These are phyloP conservation scores for Botrytis porri DNA, from an alignment of 2,329 filamentous ascomycete species.

Conservation along the genomic window DNA sequence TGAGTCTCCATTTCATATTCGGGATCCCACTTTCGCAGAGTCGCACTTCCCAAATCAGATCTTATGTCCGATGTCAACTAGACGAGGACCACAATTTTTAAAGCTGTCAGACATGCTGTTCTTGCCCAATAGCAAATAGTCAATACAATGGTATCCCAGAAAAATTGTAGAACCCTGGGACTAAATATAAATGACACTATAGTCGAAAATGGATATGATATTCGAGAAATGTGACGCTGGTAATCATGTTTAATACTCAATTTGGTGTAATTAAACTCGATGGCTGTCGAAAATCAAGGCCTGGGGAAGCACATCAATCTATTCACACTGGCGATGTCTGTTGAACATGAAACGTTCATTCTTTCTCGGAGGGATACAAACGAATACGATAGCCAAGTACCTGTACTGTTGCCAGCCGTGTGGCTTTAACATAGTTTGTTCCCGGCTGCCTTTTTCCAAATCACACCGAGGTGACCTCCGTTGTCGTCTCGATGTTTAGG, in stretches of 20 bases:
- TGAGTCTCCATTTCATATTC: slow-evolving; percentile 7
- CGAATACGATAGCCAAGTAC: not conserved
- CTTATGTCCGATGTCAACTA: slow-evolving; percentile 15
- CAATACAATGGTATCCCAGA: slow-evolving; percentile 8
- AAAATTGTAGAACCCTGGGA: not conserved
- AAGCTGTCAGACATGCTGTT: slow-evolving; percentile 5
- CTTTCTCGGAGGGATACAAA: not conserved
- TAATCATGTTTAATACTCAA: not conserved
- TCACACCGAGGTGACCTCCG: slow-evolving; percentile 7
- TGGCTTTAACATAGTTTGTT: slow-evolving; percentile 3
- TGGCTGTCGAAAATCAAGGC: not conserved
- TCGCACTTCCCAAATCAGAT: slow-evolving; percentile 12
- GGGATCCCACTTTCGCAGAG: slow-evolving; percentile 9
- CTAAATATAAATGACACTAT: not conserved
- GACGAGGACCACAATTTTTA: not conserved
- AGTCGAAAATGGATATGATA: not conserved
- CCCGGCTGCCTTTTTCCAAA: slow-evolving; percentile 1
- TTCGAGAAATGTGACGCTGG: not conserved
- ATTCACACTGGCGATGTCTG: not conserved
- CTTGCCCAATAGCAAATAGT: not conserved
- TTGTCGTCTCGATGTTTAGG: slow-evolving; percentile 4
- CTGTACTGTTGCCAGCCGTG: slow-evolving; percentile 7
- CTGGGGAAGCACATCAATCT: slow-evolving; percentile 7
- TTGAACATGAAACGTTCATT: slow-evolving; percentile 10
- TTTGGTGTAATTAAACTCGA: not conserved